Conservation (phyloP, 2,329 filamentous ascomycete genomes). For the Colletotrichum liriopes region DNA sequence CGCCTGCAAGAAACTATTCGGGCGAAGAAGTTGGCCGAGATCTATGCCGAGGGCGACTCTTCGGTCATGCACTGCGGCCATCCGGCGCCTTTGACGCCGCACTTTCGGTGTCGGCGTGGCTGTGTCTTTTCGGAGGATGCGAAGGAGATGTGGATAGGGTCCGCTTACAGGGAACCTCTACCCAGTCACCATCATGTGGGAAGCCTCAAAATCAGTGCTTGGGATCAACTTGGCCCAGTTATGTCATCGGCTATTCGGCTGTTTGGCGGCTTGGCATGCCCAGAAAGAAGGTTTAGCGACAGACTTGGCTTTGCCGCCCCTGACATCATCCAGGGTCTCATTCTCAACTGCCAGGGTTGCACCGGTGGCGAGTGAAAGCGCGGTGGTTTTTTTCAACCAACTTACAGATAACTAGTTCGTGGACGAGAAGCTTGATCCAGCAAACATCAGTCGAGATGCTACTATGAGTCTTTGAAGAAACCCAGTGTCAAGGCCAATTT, state of each 20-base stretch:
- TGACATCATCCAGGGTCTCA: conserved; percentile 27
- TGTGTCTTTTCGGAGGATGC: conserved; percentile 23
- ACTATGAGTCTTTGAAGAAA: neutral
- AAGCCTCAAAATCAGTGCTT: conserved; percentile 13
- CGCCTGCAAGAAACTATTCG: neutral
- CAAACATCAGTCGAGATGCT: neutral
- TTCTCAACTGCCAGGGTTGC: neutral
- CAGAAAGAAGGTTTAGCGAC: conserved; percentile 23
- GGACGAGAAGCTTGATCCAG: neutral
- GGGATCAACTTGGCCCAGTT: neutral
- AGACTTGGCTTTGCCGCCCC: conserved; percentile 28
- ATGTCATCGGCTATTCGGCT: conserved; percentile 28
- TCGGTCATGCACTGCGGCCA: conserved; percentile 13
- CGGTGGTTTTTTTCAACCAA: neutral
- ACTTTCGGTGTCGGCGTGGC: conserved; percentile 37
- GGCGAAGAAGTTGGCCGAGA: conserved; percentile 4
- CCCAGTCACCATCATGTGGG: neutral
- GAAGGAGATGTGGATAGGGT: conserved; percentile 2
- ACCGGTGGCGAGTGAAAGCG: no score
- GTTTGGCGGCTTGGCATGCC: conserved; percentile 29
- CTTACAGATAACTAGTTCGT: neutral
- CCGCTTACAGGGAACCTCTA: neutral
- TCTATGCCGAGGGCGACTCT: neutral
- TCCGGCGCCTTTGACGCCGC: conserved; percentile 19
- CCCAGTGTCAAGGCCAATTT: neutral